These are phyloP conservation scores for Ophiocordyceps australis DNA, from an alignment of 2,329 filamentous ascomycete genomes.

Conservation along the genomic window DNA sequence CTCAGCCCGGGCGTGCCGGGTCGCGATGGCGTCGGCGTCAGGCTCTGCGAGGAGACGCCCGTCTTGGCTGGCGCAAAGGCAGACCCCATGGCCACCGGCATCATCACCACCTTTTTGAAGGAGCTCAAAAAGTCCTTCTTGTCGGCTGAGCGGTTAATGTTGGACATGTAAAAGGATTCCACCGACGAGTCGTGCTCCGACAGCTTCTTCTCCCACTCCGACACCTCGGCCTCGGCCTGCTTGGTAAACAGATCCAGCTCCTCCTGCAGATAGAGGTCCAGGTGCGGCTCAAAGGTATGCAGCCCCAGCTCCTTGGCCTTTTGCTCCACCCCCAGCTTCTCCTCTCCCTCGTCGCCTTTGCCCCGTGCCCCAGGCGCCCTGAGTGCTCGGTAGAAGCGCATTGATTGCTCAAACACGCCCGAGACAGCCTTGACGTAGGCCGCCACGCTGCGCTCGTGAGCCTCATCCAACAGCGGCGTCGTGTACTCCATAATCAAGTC, in stretches of 20 bases:
- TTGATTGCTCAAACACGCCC: slow-evolving; percentile 70
- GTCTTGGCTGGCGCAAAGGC: slow-evolving; percentile 32
- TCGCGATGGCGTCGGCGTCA: slow-evolving; percentile 22
- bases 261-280: slow-evolving; percentile 86
- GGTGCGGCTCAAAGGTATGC: slow-evolving; percentile 71
- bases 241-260: slow-evolving; percentile 74
- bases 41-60: slow-evolving; percentile 9
- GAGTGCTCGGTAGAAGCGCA: slow-evolving; percentile 59
- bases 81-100: slow-evolving; percentile 58
- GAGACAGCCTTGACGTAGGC: slow-evolving; percentile 76
- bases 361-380: no score
- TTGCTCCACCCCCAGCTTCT: slow-evolving; percentile 32
- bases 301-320: slow-evolving; percentile 50
- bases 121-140: slow-evolving; percentile 93
- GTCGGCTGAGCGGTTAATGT: slow-evolving; percentile 81
- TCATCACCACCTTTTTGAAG: slow-evolving; percentile 98
- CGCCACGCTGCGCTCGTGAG: slow-evolving; percentile 56
- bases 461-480: slow-evolving; percentile 71
- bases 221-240: slow-evolving; percentile 60
- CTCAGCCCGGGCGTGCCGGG: slow-evolving; percentile 28
- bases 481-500: slow-evolving; percentile 78
- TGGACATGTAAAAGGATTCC: slow-evolving; percentile 92
- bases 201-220: slow-evolving; percentile 77
- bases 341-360: slow-evolving; percentile 29
- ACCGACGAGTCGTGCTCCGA: slow-evolving; percentile 78